Conservation (phyloP, 108 stramenopile species). For the Nitzschia putrida region DNA sequence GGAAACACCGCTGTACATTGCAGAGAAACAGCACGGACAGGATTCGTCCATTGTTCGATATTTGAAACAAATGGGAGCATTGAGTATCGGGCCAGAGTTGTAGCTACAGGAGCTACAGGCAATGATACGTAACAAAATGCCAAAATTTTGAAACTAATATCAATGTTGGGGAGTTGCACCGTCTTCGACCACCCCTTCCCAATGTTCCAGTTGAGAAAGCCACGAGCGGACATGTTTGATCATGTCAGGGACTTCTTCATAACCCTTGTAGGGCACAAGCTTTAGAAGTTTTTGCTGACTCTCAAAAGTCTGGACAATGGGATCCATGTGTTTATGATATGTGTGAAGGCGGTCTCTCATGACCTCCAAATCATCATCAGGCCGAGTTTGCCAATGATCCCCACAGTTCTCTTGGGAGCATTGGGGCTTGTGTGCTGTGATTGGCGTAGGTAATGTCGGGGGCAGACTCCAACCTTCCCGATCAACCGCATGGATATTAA, state of each 20-base stretch:
- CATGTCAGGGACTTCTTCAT: conserved; percentile 51
- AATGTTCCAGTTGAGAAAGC: background rate
- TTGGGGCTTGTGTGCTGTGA: background rate
- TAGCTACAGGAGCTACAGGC: background rate
- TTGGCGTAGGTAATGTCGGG: conserved; percentile 49
- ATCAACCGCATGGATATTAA: conserved; percentile 66
- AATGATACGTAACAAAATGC: no score
- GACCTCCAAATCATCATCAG: conserved; percentile 66
- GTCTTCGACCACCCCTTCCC: no score
- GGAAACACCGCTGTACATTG: conserved; percentile 26
- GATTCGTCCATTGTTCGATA: conserved; percentile 30
- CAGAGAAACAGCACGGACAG: conserved; percentile 1
- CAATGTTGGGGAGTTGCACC: no score
- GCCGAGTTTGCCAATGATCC: conserved; percentile 51
- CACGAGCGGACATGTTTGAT: conserved; percentile 18
- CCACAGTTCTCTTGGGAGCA: background rate
- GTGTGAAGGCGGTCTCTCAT: conserved; percentile 53
- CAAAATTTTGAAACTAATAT: no score
- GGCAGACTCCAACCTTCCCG: conserved; percentile 64
- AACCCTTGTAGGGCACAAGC: conserved; percentile 64
- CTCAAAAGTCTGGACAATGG: conserved; percentile 62
- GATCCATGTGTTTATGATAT: conserved; percentile 62
- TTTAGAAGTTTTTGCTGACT: conserved; percentile 37
- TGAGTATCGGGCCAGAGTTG: conserved; percentile 52
- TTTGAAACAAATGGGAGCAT: conserved; percentile 46